A percentile compares a stretch with the other conserved stretches of the same genome.
Evolutionary conservation across 2,329 filamentous ascomycete genomes (phyloP).

Genomic region (Aspergillus intermedius): DNA sequence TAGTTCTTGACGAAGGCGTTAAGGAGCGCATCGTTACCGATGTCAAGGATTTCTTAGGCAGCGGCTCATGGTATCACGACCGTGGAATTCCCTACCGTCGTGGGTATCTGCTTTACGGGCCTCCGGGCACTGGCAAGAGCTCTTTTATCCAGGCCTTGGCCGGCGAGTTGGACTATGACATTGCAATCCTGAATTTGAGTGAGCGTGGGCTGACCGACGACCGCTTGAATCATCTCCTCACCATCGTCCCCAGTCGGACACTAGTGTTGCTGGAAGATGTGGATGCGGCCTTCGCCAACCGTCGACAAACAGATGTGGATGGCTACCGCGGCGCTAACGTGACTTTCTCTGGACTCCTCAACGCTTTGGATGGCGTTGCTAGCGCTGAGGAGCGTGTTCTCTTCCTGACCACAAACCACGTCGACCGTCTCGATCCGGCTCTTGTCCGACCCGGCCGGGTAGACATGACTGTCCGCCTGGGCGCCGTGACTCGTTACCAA

Average conservation of each 20-base stretch:
- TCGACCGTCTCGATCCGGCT: slow-evolving; percentile 81
- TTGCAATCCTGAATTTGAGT: slow-evolving; percentile 86
- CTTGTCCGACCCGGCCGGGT: slow-evolving; percentile 86
- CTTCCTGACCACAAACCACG: slow-evolving; percentile 91
- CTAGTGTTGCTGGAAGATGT: slow-evolving; percentile 83
- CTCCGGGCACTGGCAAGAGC: slow-evolving; percentile 86
- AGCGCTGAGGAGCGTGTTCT: slow-evolving; percentile 90
- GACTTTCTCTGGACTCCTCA: slow-evolving; percentile 86
- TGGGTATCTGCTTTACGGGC: slow-evolving; percentile 82
- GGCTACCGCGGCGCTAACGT: slow-evolving; percentile 83
- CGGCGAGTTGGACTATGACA: slow-evolving; percentile 85
- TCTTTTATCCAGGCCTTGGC: slow-evolving; percentile 95
- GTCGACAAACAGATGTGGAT: slow-evolving; percentile 67
- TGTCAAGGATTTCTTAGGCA: slow-evolving; percentile 71
- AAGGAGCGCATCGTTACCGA: slow-evolving; percentile 75
- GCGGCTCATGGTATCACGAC: slow-evolving; percentile 83
- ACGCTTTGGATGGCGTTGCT: slow-evolving; percentile 82
- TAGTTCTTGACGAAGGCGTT: slow-evolving; percentile 76
- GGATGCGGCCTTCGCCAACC: slow-evolving; percentile 82
- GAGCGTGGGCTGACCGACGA: slow-evolving; percentile 87
- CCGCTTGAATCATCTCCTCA: slow-evolving; percentile 75
- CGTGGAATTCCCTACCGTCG: slow-evolving; percentile 89
- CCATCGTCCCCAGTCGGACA: slow-evolving; percentile 75
- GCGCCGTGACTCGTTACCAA: slow-evolving; percentile 79
- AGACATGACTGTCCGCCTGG: slow-evolving; percentile 85